Base-by-base conservation (phyloP, 139 green algal genomes). In the Chlamydomonas eustigma region DNA sequence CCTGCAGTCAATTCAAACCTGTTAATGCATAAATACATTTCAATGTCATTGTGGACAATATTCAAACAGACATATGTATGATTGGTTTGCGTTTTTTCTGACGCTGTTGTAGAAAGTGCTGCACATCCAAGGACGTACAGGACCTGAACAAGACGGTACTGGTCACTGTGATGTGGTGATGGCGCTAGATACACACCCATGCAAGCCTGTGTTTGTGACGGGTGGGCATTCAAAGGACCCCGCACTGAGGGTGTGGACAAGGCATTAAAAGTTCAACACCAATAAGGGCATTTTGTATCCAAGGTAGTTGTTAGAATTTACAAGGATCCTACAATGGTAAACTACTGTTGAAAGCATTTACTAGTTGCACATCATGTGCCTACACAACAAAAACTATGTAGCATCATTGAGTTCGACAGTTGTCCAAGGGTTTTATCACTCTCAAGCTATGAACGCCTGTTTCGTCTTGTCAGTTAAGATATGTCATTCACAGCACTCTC, bases 181-280 rank as follows among this genome's bases (percentile, higher is more conserved):
- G 66, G 80, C 75, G 50, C 50, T 91, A 3, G 76, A 82, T 37
- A 75, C 76, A 6, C 85, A 90, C 83, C 78, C 77, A 0, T 74
- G 2, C 0, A 18, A 33, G 44, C 68, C 71, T 0, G 6, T 87
- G 32, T 4, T 90, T 24, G 92, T 86, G 1, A 86, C 86, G 0
- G 81, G 81, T 2, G 86, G 73, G 0, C 80, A 91, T 12, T 72
- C 79, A 1, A 77, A 80, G 1, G 92, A 97, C 72, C 78, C 76
- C 25, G 89, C 65, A 3, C 68, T 95, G 18, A 89, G 90, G 68
- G 36, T 97, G 0, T 97, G 92, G 91, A 58, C 12, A 18, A 58
- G 12, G 44, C 12, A 12, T 28, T 58, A 58, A 18, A 58, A 28
- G 44, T 58, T 18, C 44, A 58, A 18, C 44, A 12, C 12, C 44